These are phyloP conservation scores for Saraca asoca DNA, from an alignment of 331 rosid species.

Conservation along the genomic window DNA sequence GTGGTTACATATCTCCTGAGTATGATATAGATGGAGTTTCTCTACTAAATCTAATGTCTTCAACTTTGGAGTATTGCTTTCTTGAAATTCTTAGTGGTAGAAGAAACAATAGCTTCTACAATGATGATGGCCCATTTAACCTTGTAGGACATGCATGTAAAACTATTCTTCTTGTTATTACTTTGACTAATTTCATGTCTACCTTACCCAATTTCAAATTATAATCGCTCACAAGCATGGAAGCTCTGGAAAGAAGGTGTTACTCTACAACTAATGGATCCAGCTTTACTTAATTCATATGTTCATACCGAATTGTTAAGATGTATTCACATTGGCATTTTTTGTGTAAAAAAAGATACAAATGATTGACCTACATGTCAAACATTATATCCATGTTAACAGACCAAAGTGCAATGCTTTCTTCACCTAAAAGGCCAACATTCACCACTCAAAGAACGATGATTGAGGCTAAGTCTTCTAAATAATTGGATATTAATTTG, in stretches of 20 bases:
- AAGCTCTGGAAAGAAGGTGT: not conserved
- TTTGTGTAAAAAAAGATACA: not conserved
- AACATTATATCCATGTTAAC: not conserved
- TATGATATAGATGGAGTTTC: not conserved
- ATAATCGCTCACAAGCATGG: not conserved
- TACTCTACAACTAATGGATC: not conserved
- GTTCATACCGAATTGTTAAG: not conserved
- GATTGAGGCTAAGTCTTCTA: not conserved
- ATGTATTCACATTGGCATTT: not conserved
- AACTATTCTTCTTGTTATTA: not conserved
- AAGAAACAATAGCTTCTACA: not conserved
- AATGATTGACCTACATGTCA: not conserved
- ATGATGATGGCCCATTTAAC: not conserved
- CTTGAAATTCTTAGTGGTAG: conserved; percentile 4
- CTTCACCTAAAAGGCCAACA: not conserved
- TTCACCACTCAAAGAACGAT: not conserved
- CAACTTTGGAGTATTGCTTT: not conserved
- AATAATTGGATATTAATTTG: not conserved
- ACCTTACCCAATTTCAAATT: not conserved
- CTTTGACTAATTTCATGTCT: too few relatives aligned
- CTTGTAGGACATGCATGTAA: not conserved
- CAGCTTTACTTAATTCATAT: not conserved
- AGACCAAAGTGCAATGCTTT: not conserved
- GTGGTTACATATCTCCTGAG: not conserved
- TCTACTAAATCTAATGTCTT: not conserved